Conservation (phyloP, 2,329 filamentous ascomycete species). For the Pestalotiopsis sp. region DNA sequence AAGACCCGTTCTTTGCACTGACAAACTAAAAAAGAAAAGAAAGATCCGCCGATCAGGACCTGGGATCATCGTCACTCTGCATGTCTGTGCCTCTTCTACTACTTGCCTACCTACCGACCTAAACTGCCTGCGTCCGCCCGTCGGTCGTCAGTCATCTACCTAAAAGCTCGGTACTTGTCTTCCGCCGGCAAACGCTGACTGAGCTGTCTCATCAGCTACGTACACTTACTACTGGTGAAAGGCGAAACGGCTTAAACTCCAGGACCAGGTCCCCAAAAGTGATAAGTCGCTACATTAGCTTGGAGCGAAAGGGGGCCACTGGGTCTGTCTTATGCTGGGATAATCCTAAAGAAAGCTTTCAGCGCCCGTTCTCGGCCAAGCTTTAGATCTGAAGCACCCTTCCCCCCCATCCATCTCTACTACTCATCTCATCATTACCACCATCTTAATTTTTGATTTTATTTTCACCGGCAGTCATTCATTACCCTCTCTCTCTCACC, state of each 20-base stretch:
- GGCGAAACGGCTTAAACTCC: conserved; percentile 8
- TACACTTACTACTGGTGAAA: neutral
- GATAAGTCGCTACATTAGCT: conserved; percentile 5
- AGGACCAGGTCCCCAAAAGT: neutral
- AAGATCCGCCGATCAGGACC: neutral
- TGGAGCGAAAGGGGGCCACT: conserved; percentile 1
- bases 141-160: neutral
- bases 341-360: conserved; percentile 7
- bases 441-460: neutral
- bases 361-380: neutral
- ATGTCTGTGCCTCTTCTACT: neutral
- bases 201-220: conserved; percentile 7
- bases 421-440: conserved; percentile 2
- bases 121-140: neutral
- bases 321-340: neutral
- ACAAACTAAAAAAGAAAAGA: neutral
- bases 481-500: neutral
- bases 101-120: neutral
- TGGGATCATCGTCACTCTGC: neutral
- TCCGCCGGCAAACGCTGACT: neutral
- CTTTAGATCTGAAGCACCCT: neutral
- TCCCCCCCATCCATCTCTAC: neutral
- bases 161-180: neutral
- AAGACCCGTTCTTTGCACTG: neutral
- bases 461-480: neutral